Evolutionary conservation across 2,329 filamentous ascomycete genomes (phyloP), one percentile per base, ranked within the genome.

Genomic region (Epichloe gansuensis): DNA sequence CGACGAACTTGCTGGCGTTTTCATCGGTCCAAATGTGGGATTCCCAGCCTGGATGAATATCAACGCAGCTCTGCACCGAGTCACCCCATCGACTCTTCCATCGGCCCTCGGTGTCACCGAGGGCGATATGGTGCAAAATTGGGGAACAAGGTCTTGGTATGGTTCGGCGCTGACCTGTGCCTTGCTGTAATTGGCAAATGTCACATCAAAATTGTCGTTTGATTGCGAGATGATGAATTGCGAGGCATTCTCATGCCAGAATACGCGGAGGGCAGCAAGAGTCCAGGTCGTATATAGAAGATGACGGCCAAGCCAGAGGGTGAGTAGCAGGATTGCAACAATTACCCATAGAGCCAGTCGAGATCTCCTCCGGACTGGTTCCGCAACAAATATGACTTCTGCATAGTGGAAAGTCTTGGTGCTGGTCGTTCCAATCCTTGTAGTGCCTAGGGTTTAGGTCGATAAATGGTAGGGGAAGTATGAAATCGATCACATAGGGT

Each of bases 111-210:
- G 59, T 58, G 3, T 59, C 58, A 5, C 65, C 64, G 5, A 69
- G 58, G 21, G 63, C 59, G 35, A 69, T 67, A 53, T 69, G 66
- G 46, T 69, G 67, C 28, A 69, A 51, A 12, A 68, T 54, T n/a
- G 65, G 59, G 67, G 67, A 3, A 69, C 61, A 7, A 59, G 56
- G 52, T 68, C 65, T 25, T 59, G 52, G 51, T 61, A 60, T 7
- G 64, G 61, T 25, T 54, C 54, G 6, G 66, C 62, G 34, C 59
- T 60, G n/a, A 59, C 55, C 54, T 66, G 64, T 13, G 57, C 35
- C n/a, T 35, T 52, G 54, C 56, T 58, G 55, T 69, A 68, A 51
- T 63, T 65, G 17, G 56, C 56, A 52, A 68, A 68, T 15, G 61
- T 65, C n/a, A 68, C 53, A 49, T 68, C 65, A 50, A 68, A 68